phyloP scores from a whole-genome alignment of 2,329 filamentous ascomycete species.

The Fusarium longipes region DNA sequence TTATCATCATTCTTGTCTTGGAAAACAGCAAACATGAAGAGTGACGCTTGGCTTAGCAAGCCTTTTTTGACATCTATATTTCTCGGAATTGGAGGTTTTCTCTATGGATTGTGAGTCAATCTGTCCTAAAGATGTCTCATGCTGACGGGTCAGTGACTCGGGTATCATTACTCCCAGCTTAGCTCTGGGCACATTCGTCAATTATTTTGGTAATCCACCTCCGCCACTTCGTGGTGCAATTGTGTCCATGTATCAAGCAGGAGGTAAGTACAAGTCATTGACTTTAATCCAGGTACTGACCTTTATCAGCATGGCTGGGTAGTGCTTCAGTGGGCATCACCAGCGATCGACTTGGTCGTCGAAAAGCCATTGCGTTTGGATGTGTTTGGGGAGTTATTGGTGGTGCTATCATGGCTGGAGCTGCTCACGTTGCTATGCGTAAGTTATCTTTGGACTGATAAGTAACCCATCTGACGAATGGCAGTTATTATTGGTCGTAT shows the following conservation, averaged over 20 bases:
- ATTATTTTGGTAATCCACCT: constrained; percentile 52
- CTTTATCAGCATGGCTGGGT: constrained; percentile 51
- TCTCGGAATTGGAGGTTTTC: constrained; percentile 55
- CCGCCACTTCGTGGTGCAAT: constrained; percentile 53
- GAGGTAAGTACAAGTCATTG: constrained; percentile 40
- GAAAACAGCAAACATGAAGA: constrained; percentile 35
- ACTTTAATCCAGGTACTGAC: not conserved
- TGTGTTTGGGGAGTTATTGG: constrained; percentile 55
- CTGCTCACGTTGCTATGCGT: constrained; percentile 56
- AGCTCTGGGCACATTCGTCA: constrained; percentile 51
- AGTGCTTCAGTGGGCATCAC: constrained; percentile 55
- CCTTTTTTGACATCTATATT: constrained; percentile 54
- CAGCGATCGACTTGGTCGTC: constrained; percentile 52
- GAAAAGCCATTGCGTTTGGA: constrained; percentile 55
- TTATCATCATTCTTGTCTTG: not conserved
- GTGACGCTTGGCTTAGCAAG: constrained; percentile 51
- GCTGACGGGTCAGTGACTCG: constrained; percentile 49
- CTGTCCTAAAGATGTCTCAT: accelerated
- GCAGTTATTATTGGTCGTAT: constrained; percentile 54
- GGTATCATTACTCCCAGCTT: constrained; percentile 57
- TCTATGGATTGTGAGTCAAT: constrained; percentile 53
- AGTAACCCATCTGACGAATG: accelerated
- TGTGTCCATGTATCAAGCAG: constrained; percentile 55
- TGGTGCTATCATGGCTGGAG: constrained; percentile 55
- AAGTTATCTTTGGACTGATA: not conserved